These are phyloP conservation scores for Linnemannia elongata DNA, from an alignment of 192 early-diverging fungal species.

Conservation along the genomic window DNA sequence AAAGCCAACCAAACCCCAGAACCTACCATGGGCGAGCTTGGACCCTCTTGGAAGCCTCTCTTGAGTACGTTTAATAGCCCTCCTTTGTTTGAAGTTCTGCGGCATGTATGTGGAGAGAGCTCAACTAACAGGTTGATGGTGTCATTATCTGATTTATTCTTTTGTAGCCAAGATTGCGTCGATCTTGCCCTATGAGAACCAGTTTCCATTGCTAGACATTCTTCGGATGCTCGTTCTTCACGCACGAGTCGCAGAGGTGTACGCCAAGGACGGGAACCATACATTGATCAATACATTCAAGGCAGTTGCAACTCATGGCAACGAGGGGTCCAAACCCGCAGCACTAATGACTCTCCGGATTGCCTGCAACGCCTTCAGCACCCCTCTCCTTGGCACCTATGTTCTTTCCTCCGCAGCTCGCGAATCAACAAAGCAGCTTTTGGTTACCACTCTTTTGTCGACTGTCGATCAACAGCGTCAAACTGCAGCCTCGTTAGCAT, in stretches of 20 bases:
- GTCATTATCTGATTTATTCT: background rate
- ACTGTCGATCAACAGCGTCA: slow-evolving; percentile 68
- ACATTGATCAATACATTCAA: slow-evolving; percentile 41
- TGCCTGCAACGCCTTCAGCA: slow-evolving; percentile 74
- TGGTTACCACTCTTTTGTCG: slow-evolving; percentile 73
- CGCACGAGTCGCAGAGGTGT: slow-evolving; percentile 55
- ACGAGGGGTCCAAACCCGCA: slow-evolving; percentile 63
- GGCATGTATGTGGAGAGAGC: background rate
- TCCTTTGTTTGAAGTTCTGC: background rate
- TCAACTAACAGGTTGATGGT: background rate
- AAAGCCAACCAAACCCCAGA: slow-evolving; percentile 31
- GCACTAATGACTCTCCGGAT: slow-evolving; percentile 73
- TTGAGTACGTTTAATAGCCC: slow-evolving; percentile 11
- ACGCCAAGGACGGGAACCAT: slow-evolving; percentile 60
- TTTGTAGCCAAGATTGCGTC: slow-evolving; percentile 44
- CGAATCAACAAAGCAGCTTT: slow-evolving; percentile 66
- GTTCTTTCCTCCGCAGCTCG: slow-evolving; percentile 62
- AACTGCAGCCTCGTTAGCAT: slow-evolving; percentile 75
- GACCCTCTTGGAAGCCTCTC: slow-evolving; percentile 42
- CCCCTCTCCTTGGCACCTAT: slow-evolving; percentile 48
- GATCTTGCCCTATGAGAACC: slow-evolving; percentile 58
- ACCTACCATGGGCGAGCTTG: slow-evolving; percentile 43
- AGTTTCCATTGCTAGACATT: slow-evolving; percentile 78
- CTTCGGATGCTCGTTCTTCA: slow-evolving; percentile 68
- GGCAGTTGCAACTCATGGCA: slow-evolving; percentile 18